Evolutionary conservation across 176 grass and related monocot species (phyloP), one percentile per base, ranked within the genome.

Genomic region (Canna indica): DNA sequence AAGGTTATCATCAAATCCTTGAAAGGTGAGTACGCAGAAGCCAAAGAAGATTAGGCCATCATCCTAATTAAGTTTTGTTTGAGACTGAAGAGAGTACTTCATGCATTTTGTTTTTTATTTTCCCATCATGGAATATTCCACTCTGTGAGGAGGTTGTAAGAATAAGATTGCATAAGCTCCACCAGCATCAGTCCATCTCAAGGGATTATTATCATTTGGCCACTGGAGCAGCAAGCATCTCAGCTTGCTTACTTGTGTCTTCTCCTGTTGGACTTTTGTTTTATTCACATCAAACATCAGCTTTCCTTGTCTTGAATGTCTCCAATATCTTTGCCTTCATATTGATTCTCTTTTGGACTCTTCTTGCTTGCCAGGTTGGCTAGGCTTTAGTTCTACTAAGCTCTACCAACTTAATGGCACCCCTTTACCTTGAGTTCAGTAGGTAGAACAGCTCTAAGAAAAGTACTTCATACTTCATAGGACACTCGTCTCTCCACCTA

Each of bases 361-460:
- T 60, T 60, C 58, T 60, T 60, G 58, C 31, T 60, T 60, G 58
- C 27, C 58, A 60, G 58, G 24, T 60, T 60, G 58, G 28, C 58
- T 5, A 15, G 27, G 58, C 1, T 30, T 60, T 59, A 24, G 6
- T 7, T 59, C 50, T 54, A 24, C 22, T 22, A 54, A 54, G 22
- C 50, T 54, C 5, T 18, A 54, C 17, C 50, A 54, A 18, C 17
- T 54, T n/a, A 54, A 44, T n/a, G 15, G 22, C 22, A 18, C 14
- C 22, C 22, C 50, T 54, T 54, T 18, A 54, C 18, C 50, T 46
- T 46, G 44, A 46, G 44, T n/a, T n/a, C n/a, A n/a, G n/a, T n/a
- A n/a, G n/a, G n/a, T n/a, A n/a, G n/a, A n/a, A n/a, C n/a, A n/a
- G n/a, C n/a, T 44, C 41, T 44, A 5, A 7, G 41, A 44, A 44